These are phyloP conservation scores for Medicago lupulina DNA, from an alignment of 306 rosid species.

Conservation along the genomic window DNA sequence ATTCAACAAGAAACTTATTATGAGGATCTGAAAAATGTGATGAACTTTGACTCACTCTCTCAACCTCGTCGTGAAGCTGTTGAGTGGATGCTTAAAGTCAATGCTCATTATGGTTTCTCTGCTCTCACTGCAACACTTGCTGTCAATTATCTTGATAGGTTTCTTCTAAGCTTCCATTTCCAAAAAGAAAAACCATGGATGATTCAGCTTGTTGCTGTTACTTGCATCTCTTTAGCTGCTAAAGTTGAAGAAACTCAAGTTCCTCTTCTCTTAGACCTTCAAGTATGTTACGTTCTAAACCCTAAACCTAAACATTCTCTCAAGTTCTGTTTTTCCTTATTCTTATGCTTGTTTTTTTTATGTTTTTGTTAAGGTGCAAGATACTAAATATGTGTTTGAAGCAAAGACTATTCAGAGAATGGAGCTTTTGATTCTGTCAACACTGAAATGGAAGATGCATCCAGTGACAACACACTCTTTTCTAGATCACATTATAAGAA, in stretches of 20 bases:
- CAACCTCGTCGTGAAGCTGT: slow-evolving; percentile 65
- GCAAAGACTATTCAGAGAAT: slow-evolving; percentile 87
- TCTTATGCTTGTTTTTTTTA: slow-evolving; percentile 1
- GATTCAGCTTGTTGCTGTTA: slow-evolving; percentile 84
- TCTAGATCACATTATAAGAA: slow-evolving; percentile 74
- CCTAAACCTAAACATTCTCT: not conserved
- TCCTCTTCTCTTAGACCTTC: slow-evolving; percentile 91
- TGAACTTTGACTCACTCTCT: slow-evolving; percentile 40
- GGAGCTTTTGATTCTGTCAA: slow-evolving; percentile 84
- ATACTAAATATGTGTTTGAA: slow-evolving; percentile 66
- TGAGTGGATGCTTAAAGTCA: slow-evolving; percentile 83
- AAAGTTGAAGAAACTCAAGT: slow-evolving; percentile 94
- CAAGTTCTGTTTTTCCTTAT: not conserved
- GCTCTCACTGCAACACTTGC: slow-evolving; percentile 83
- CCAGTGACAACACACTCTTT: slow-evolving; percentile 90
- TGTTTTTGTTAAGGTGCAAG: slow-evolving; percentile 60
- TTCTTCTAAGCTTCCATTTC: slow-evolving; percentile 64
- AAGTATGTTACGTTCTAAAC: slow-evolving; percentile 50
- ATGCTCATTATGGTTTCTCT: slow-evolving; percentile 74
- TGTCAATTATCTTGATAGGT: slow-evolving; percentile 74
- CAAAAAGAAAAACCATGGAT: slow-evolving; percentile 89
- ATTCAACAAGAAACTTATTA: slow-evolving; percentile 46
- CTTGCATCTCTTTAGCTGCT: slow-evolving; percentile 94
- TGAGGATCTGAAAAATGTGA: slow-evolving; percentile 30
- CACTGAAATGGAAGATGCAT: slow-evolving; percentile 94